Evolutionary conservation across 768 basidiomycete species (phyloP), one percentile per base, ranked within the genome.

Genomic region (Rhizopogon rudus): DNA sequence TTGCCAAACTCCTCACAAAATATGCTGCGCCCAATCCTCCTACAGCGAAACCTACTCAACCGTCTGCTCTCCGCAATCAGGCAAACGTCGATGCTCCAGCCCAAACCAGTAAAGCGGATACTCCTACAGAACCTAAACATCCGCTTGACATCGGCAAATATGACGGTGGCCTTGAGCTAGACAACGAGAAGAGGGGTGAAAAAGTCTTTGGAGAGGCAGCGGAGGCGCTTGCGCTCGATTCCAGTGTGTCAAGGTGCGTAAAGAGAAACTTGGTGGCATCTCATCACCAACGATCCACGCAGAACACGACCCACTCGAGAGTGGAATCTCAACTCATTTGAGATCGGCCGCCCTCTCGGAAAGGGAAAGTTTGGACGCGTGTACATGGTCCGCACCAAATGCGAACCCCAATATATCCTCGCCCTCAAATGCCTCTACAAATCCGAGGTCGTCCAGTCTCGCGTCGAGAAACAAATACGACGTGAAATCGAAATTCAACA

Each of bases 291-390:
- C 51, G 40, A 59, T 60, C 28, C 41, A 44, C 29, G 49, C 46
- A 89, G 88, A 54, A 77, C 75, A 58, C 79, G 75, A 39, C 91
- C 90, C 17, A 93, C 91, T 0, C 82, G 85, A 17, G 91, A 93
- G 64, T 93, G 94, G 88, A 84, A 81, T 31, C 76, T 98, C 4
- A 81, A 83, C 56, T 80, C 86, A 52, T 97, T 99, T 63, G 93
- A 97, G 59, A 96, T 98, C 65, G 96, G 97, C 16, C 84, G 93
- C 10, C 93, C 94, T 3, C 80, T 99, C 1, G 97, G 97, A n/a
- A 98, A 98, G 69, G 97, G 97, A 44, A 98, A 98, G 75, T 99
- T 98, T 63, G 97, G 97, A 1, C 89, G 93, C 3, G 97, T 99
- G 25, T 98, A 99, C 77, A 95, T 98, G 87, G 93, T 96, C 44